Conservation (phyloP, 805 yeast species). For the Yamadazyma phyllophila region DNA sequence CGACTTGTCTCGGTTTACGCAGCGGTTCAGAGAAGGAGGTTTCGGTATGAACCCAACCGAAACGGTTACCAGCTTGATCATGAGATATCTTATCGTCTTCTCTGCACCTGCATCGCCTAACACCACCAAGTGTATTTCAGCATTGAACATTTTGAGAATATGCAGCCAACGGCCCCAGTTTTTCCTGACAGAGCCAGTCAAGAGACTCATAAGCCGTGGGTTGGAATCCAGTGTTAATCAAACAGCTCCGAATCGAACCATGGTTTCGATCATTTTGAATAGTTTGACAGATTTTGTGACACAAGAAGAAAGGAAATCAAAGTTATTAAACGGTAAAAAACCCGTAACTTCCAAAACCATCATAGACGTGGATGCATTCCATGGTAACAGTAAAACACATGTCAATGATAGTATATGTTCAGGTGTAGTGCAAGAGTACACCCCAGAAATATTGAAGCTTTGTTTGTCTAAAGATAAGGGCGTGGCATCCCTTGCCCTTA, state of each 20-base stretch:
- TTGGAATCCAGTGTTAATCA: constrained; percentile 30
- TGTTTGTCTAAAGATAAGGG: constrained; percentile 48
- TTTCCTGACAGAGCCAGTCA: constrained; percentile 56
- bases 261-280: neutral
- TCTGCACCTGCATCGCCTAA: constrained; percentile 34
- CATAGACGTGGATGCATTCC: constrained; percentile 46
- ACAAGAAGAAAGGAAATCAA: constrained; percentile 50
- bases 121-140: constrained; percentile 41
- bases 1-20: constrained; percentile 48
- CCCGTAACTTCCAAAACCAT: constrained; percentile 16
- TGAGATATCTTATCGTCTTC: constrained; percentile 58
- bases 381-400: constrained; percentile 48
- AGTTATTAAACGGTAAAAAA: constrained; percentile 39
- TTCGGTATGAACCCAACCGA: constrained; percentile 50
- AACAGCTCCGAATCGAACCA: constrained; percentile 29
- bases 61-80: constrained; percentile 54
- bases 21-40: constrained; percentile 35
- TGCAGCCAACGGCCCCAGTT: constrained; percentile 64
- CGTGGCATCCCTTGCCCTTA: constrained; percentile 50
- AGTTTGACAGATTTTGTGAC: constrained; percentile 52
- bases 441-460: constrained; percentile 45
- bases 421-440: constrained; percentile 64
- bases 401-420: constrained; percentile 72
- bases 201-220: constrained; percentile 51
- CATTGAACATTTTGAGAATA: constrained; percentile 57